Evolutionary conservation across 1,284 basidiomycete species (phyloP).

Genomic region (Ganoderma leucocontextum): DNA sequence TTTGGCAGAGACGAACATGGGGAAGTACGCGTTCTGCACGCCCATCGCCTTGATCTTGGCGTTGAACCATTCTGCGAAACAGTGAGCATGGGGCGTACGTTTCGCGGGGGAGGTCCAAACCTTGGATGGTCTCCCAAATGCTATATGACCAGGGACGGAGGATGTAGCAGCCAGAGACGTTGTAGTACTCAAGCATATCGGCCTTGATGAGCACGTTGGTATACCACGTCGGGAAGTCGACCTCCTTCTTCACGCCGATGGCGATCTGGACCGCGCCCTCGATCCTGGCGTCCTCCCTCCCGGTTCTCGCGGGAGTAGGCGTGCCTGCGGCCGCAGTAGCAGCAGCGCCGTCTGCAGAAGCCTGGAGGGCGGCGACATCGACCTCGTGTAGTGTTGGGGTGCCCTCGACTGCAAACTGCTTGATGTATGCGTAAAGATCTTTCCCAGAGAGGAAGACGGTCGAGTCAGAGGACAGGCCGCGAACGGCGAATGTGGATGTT

Average conservation of each 20-base stretch:
- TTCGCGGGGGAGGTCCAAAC: slow-evolving; percentile 48
- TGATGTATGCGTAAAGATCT: slow-evolving; percentile 80
- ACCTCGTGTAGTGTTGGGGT: slow-evolving; percentile 68
- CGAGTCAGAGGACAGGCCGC: slow-evolving; percentile 72
- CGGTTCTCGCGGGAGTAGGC: slow-evolving; percentile 56
- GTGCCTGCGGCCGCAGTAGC: slow-evolving; percentile 45
- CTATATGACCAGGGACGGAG: slow-evolving; percentile 97
- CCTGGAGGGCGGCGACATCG: slow-evolving; percentile 76
- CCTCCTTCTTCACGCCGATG: slow-evolving; percentile 94
- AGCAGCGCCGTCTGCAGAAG: slow-evolving; percentile 48
- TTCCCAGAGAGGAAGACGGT: slow-evolving; percentile 82
- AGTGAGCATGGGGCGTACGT: slow-evolving; percentile 1
- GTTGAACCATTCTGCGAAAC: slow-evolving; percentile 85
- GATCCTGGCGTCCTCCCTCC: slow-evolving; percentile 80
- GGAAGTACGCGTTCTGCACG: slow-evolving; percentile 98
- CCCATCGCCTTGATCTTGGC: slow-evolving; percentile 91
- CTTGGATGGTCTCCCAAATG: slow-evolving; percentile 97
- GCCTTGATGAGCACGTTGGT: slow-evolving; percentile 97
- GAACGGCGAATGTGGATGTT: slow-evolving; percentile 75
- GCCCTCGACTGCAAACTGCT: slow-evolving; percentile 70
- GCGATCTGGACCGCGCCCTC: slow-evolving; percentile 92
- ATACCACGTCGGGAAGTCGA: slow-evolving; percentile 94
- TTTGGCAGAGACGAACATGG: slow-evolving; percentile 96
- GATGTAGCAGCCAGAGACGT: slow-evolving; percentile 98
- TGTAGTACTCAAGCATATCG: slow-evolving; percentile 99